Base-by-base conservation (phyloP, 495 filamentous ascomycete species). In the Penicillium steckii region DNA sequence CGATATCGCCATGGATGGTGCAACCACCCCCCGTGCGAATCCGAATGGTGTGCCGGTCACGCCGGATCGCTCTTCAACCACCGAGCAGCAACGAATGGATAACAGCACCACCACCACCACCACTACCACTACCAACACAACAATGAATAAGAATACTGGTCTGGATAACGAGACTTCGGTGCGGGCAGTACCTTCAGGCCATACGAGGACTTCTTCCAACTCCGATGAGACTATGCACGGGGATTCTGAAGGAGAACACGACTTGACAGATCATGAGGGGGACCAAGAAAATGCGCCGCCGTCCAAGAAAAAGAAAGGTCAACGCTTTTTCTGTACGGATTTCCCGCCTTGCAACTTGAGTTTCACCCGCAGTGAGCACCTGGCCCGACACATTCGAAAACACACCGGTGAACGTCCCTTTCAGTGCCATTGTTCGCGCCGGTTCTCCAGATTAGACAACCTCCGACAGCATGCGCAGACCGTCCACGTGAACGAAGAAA, bases 391-490 rank as follows among this genome's bases (percentile, higher is more conserved):
- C 56, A 97, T 98, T 55, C 84, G 93, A 59, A 98, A 97, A 82
- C 94, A 98, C 65, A 98, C 94, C 2, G 94, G 94, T 17, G 94
- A 98, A 70, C 88, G 94, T 12, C 94, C 94, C 1, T 98, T 97
- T 61, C 90, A 96, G 69, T 98, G 94, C 62, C 94, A 97, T 69
- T 98, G 94, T 68, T 88, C 88, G 3, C 85, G 94, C 32, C 83
- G 91, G 59, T 98, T 98, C 68, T 98, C 94, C n/a, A 84, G 94
- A 27, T 81, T 98, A 29, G 94, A 98, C 68, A 98, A 98, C 59
- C 76, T 98, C 29, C 85, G 94, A 32, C 94, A 98, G 60, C 94
- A 98, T 73, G 95, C 94, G 13, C 95, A 96, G 63, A 98, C 95
- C 0, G 95, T 98, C 1, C 95, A 98, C 63, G 88, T 95, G 37